These are phyloP conservation scores for Komagataella phaffii DNA, from an alignment of 805 yeast genomes.

Conservation along the genomic window DNA sequence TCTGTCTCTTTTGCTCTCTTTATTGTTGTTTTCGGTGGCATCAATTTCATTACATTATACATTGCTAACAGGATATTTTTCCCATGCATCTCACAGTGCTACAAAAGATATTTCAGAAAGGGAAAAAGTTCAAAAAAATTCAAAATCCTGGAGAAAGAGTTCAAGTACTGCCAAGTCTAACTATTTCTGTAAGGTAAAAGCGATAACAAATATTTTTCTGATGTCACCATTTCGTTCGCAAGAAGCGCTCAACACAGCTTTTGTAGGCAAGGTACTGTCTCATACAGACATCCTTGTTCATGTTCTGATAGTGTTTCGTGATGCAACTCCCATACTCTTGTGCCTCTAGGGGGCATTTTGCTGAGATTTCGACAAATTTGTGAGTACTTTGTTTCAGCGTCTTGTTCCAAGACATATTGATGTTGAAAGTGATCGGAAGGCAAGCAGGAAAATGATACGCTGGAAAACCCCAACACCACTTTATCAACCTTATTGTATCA, in stretches of 20 bases:
- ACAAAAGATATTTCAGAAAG: slow-evolving; percentile 21
- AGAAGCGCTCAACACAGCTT: slow-evolving; percentile 28
- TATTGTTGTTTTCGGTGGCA: slow-evolving; percentile 29
- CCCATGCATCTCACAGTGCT: slow-evolving; percentile 21
- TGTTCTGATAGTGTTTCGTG: slow-evolving; percentile 31
- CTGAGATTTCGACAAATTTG: slow-evolving; percentile 16
- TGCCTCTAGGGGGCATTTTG: slow-evolving; percentile 15
- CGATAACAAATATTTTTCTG: background rate
- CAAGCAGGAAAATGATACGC: background rate
- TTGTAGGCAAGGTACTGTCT: slow-evolving; percentile 36
- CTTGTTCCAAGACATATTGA: background rate
- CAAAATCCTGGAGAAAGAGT: slow-evolving; percentile 21
- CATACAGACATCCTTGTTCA: slow-evolving; percentile 37
- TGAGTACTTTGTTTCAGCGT: slow-evolving; percentile 4
- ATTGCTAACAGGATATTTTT: slow-evolving; percentile 32
- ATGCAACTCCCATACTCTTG: slow-evolving; percentile 43
- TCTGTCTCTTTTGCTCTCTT: slow-evolving; percentile 33
- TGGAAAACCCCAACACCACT: background rate
- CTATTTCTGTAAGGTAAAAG: background rate
- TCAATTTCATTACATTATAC: slow-evolving; percentile 36
- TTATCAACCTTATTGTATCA: no score
- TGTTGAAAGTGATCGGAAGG: background rate
- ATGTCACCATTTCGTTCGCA: slow-evolving; percentile 17
- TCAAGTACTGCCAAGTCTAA: slow-evolving; percentile 1
- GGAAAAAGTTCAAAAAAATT: slow-evolving; percentile 18